phyloP scores from a whole-genome alignment of 2,329 filamentous ascomycete species.

The Alternaria postmessia region DNA sequence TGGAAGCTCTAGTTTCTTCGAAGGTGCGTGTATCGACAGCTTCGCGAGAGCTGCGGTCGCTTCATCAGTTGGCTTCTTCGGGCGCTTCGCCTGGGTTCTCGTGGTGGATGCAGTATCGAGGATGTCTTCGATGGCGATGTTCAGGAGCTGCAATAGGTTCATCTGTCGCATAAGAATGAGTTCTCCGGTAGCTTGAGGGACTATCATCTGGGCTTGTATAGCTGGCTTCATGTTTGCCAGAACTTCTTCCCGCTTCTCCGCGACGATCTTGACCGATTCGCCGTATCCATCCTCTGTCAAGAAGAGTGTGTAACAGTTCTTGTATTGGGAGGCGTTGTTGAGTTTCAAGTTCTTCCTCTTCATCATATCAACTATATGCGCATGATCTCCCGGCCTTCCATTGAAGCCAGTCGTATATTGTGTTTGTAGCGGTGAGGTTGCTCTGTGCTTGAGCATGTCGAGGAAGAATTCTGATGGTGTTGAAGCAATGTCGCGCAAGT shows the following conservation, averaged over 20 bases:
- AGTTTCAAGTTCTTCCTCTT: slow-evolving; percentile 45
- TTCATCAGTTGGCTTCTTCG: slow-evolving; percentile 44
- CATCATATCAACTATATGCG: slow-evolving; percentile 50
- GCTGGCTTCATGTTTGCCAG: slow-evolving; percentile 27
- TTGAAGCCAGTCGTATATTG: slow-evolving; percentile 35
- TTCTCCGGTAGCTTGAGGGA: slow-evolving; percentile 30
- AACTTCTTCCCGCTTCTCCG: slow-evolving; percentile 23
- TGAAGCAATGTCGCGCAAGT: slow-evolving; percentile 53
- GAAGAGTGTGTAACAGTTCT: slow-evolving; percentile 52
- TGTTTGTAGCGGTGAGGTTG: slow-evolving; percentile 29
- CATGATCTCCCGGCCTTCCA: slow-evolving; percentile 48
- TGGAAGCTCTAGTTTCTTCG: slow-evolving; percentile 16
- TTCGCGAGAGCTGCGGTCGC: slow-evolving; percentile 44
- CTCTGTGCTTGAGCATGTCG: slow-evolving; percentile 51
- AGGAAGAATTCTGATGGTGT: slow-evolving; percentile 48
- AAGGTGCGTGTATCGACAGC: slow-evolving; percentile 36
- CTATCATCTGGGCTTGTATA: slow-evolving; percentile 26
- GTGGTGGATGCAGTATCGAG: slow-evolving; percentile 51
- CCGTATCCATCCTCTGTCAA: slow-evolving; percentile 50
- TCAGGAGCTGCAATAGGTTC: slow-evolving; percentile 50
- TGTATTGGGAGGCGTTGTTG: slow-evolving; percentile 26
- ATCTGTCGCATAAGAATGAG: slow-evolving; percentile 55
- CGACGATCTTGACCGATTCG: slow-evolving; percentile 38
- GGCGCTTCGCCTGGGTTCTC: slow-evolving; percentile 22
- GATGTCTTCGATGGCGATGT: slow-evolving; percentile 56